A percentile compares a stretch with the other conserved stretches of the same genome.
Conservation (phyloP, 2,329 filamentous ascomycete genomes). For the Meredithiella fracta region DNA sequence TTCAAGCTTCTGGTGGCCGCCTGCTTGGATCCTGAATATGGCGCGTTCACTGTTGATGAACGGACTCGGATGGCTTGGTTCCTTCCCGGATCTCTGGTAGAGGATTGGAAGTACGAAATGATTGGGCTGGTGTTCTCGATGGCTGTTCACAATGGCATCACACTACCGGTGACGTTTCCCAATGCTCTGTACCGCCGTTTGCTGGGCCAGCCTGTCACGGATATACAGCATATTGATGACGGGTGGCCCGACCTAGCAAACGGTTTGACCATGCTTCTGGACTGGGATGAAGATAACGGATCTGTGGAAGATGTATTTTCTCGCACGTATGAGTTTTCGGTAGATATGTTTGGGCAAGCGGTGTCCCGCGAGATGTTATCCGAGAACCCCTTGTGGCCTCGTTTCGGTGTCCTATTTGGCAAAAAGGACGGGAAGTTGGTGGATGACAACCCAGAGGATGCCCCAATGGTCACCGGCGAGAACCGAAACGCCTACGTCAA, state of each 20-base stretch:
- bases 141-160: conserved; percentile 84
- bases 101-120: conserved; percentile 78
- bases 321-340: conserved; percentile 74
- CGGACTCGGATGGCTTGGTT: conserved; percentile 78
- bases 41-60: conserved; percentile 63
- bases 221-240: conserved; percentile 63
- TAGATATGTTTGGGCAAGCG: conserved; percentile 39
- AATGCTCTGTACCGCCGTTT: conserved; percentile 69
- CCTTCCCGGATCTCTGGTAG: conserved; percentile 62
- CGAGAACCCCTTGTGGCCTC: conserved; percentile 24
- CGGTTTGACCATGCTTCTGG: conserved; percentile 54
- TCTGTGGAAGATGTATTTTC: conserved; percentile 67
- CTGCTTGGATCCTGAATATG: conserved; percentile 61
- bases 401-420: conserved; percentile 16
- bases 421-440: conserved; percentile 18
- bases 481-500: conserved; percentile 66
- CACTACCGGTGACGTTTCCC: conserved; percentile 78
- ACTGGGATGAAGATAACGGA: conserved; percentile 61
- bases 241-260: conserved; percentile 73
- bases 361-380: conserved; percentile 39
- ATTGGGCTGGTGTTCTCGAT: conserved; percentile 76
- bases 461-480: conserved; percentile 59
- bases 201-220: conserved; percentile 49
- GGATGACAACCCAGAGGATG: conserved; percentile 32
- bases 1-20: conserved; percentile 73